Evolutionary conservation across 495 filamentous ascomycete species (phyloP).

Genomic region (Hypomontagnella submonticulosa): DNA sequence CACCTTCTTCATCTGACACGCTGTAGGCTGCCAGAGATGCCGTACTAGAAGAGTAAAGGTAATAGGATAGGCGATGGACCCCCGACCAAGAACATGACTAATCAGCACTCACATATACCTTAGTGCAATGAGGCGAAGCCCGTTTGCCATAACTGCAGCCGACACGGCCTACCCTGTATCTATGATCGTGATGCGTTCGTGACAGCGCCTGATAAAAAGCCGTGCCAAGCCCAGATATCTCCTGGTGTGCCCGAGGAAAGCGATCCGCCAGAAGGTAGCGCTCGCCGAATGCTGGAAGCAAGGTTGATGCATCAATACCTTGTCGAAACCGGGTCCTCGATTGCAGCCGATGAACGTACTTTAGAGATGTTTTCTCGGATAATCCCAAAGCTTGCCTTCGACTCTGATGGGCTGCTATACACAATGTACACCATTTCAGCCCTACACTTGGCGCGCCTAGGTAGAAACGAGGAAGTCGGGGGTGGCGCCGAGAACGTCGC

Average conservation of each 20-base stretch:
- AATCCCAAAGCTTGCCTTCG: conserved; percentile 48
- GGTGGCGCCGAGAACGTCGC: conserved; percentile 39
- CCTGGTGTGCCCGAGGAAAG: conserved; percentile 6
- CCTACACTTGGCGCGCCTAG: conserved; percentile 45
- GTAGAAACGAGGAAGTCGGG: conserved; percentile 30
- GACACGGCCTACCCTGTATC: conserved; percentile 50
- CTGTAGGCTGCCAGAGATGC: conserved; percentile 52
- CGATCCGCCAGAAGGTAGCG: conserved; percentile 46
- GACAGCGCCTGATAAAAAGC: conserved; percentile 8
- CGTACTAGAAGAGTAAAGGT: conserved; percentile 53
- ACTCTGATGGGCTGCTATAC: conserved; percentile 51
- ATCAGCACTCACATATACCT: background rate
- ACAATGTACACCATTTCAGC: conserved; percentile 50
- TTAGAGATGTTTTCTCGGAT: conserved; percentile 17
- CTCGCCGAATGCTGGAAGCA: conserved; percentile 50
- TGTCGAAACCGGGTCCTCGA: conserved; percentile 35
- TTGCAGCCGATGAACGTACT: conserved; percentile 27
- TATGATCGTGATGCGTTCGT: conserved; percentile 40
- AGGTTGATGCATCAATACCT: conserved; percentile 52
- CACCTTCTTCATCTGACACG: conserved; percentile 13
- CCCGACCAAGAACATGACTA: background rate
- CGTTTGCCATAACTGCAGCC: conserved; percentile 51
- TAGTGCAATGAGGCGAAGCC: conserved; percentile 58
- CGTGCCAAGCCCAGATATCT: conserved; percentile 8
- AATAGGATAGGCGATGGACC: conserved; percentile 7